Base-by-base conservation (phyloP, 176 grass and related monocot genomes). In the Eragrostis nindensis region DNA sequence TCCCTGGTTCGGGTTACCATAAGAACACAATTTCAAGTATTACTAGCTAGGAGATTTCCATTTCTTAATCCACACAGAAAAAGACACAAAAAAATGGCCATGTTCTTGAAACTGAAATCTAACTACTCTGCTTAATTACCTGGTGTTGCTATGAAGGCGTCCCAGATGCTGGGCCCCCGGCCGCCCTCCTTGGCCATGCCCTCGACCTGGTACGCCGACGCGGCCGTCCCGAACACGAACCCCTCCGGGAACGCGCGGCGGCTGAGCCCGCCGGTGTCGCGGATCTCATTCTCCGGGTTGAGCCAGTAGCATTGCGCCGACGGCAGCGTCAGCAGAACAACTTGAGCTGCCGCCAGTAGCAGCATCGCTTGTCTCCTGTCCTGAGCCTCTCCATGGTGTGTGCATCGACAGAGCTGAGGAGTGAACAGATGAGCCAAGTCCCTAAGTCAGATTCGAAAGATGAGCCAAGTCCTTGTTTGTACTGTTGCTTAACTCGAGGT, bases 181-280 rank as follows among this genome's bases (percentile, higher is more conserved):
- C 90, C 93, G 5, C 85, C 87, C 16, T 68, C 32, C 68, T 85
- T 83, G 11, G 93, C 89, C 93, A 95, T 95, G 7, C 93, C 93
- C 83, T 95, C 93, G 2, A 95, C 93, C 75, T 95, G 93, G 78
- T 95, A 95, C 17, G 93, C 90, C 13, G 90, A 95, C 15, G 93
- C 87, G 17, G 90, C 93, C 7, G 87, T 92, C 40, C 93, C 90
- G 41, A 95, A 95, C 8, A 92, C 81, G 73, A 95, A 95, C 26
- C 82, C 87, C 39, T 76, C 5, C 5, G 90, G 85, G 81, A 95
- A 92, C 12, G 65, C 80, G 6, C 22, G 36, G 9, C 85, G 90
- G 84, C 77, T 90, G 61, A 95, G 73, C 21, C 73, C 82, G 68
- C 73, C 88, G 68, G 85, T 1, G 88, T 91, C 44, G 52, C 79